These are phyloP conservation scores for Pyricularia sp. DNA, from an alignment of 2,329 filamentous ascomycete species.

Conservation along the genomic window DNA sequence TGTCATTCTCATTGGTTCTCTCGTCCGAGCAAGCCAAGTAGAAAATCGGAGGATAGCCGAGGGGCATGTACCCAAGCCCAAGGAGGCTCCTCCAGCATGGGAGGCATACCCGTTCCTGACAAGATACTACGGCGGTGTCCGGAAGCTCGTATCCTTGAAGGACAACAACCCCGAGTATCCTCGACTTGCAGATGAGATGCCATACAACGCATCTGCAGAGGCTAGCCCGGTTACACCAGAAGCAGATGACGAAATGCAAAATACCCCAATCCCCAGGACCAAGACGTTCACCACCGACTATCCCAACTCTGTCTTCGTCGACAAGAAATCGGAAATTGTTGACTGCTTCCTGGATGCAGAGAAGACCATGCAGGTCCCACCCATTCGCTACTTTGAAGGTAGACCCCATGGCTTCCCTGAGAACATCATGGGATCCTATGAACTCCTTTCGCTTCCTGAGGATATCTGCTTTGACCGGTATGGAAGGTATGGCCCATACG, in stretches of 20 bases:
- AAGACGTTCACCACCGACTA: conserved; percentile 39
- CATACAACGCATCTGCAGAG: conserved; percentile 24
- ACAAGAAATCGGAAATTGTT: conserved; percentile 41
- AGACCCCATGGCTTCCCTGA: conserved; percentile 79
- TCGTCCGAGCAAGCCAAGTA: conserved; percentile 64
- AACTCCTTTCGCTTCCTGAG: conserved; percentile 66
- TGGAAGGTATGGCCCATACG: conserved; percentile 81
- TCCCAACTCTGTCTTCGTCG: conserved; percentile 25
- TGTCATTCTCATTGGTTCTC: conserved; percentile 64
- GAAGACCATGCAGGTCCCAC: conserved; percentile 56
- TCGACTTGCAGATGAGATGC: conserved; percentile 47
- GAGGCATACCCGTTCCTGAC: conserved; percentile 78
- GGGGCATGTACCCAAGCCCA: conserved; percentile 48
- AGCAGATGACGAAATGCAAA: conserved; percentile 11
- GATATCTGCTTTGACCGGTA: conserved; percentile 92
- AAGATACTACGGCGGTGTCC: conserved; percentile 83
- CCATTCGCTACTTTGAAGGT: conserved; percentile 65
- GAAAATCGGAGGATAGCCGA: conserved; percentile 54
- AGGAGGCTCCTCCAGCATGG: conserved; percentile 63
- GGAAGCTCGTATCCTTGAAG: conserved; percentile 54
- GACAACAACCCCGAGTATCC: conserved; percentile 79
- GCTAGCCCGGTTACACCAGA: conserved; percentile 5
- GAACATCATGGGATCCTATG: conserved; percentile 77
- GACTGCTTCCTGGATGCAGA: conserved; percentile 72
- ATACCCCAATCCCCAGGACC: conserved; percentile 29